Percentiles rank a stretch among this genome's conserved stretches.
Conservation (phyloP, 768 basidiomycete species). For the Cystobasidium ongulense region DNA sequence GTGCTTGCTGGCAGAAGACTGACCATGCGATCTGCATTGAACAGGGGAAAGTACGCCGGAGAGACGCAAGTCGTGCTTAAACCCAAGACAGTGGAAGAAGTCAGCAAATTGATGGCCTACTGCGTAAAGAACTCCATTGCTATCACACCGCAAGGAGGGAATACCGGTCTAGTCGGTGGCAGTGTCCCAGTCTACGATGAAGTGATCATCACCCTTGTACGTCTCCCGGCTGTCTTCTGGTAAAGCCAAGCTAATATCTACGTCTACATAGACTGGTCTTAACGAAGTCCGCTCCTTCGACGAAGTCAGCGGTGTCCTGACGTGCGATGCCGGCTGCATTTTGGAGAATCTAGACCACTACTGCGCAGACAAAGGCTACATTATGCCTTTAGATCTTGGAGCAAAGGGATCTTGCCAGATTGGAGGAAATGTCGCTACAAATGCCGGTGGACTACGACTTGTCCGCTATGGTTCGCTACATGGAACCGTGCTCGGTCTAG, state of each 20-base stretch:
- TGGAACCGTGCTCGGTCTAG: slow-evolving; percentile 86
- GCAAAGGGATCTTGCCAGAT: slow-evolving; percentile 65
- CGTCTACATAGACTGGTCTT: slow-evolving; percentile 59
- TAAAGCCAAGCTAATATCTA: neutral
- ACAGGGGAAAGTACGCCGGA: slow-evolving; percentile 95
- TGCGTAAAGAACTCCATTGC: slow-evolving; percentile 72
- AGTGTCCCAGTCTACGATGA: slow-evolving; percentile 82
- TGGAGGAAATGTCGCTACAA: slow-evolving; percentile 92
- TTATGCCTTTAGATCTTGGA: slow-evolving; percentile 61
- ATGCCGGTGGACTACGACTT: slow-evolving; percentile 91
- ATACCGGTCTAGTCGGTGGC: slow-evolving; percentile 92
- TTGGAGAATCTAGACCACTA: slow-evolving; percentile 79
- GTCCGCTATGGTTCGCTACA: slow-evolving; percentile 91
- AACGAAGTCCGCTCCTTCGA: slow-evolving; percentile 52
- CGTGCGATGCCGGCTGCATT: slow-evolving; percentile 89
- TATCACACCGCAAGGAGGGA: slow-evolving; percentile 96
- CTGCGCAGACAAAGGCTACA: slow-evolving; percentile 76
- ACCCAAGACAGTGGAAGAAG: slow-evolving; percentile 77
- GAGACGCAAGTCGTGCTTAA: slow-evolving; percentile 72
- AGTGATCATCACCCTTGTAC: slow-evolving; percentile 59
- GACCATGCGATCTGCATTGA: neutral
- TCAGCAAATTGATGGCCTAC: slow-evolving; percentile 76
- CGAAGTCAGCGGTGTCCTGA: slow-evolving; percentile 59
- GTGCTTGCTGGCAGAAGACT: too few species aligned
- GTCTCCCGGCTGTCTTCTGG: neutral